A percentile compares a stretch with the other conserved stretches of the same genome.
phyloP scores from a whole-genome alignment of 2,329 filamentous ascomycete species.

The Dryadomyces quercivorus region DNA sequence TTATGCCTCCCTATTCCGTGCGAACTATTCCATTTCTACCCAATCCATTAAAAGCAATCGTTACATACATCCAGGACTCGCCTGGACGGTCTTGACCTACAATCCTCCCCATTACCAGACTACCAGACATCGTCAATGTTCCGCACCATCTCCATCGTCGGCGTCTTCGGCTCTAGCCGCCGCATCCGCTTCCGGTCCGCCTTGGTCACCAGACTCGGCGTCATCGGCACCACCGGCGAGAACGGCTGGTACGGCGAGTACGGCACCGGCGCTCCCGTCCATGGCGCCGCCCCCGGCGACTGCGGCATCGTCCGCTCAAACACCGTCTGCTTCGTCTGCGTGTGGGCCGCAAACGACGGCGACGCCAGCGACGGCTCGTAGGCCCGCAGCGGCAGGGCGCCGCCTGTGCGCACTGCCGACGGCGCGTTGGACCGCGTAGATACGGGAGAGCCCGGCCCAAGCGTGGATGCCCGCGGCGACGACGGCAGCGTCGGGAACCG shows the following conservation, averaged over 20 bases:
- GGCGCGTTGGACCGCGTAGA: constrained; percentile 25
- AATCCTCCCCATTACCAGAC: constrained; percentile 42
- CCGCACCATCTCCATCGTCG: constrained; percentile 48
- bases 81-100: background rate
- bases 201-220: constrained; percentile 60
- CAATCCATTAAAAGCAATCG: background rate
- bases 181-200: constrained; percentile 58
- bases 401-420: constrained; percentile 43
- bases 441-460: background rate
- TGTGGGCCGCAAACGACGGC: constrained; percentile 26
- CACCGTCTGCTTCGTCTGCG: constrained; percentile 48
- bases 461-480: constrained; percentile 13
- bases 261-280: constrained; percentile 48
- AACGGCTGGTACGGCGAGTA: constrained; percentile 74
- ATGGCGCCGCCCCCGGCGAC: constrained; percentile 50
- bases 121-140: constrained; percentile 54
- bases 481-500: constrained; percentile 20
- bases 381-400: constrained; percentile 46
- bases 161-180: constrained; percentile 51
- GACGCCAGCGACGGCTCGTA: constrained; percentile 46
- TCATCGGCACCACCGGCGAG: constrained; percentile 62
- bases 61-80: background rate
- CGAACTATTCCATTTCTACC: no score
- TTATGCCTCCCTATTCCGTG: no score
- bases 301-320: constrained; percentile 43